Base-by-base conservation (phyloP, 129 eudicot genomes). In the Arctium lappa region DNA sequence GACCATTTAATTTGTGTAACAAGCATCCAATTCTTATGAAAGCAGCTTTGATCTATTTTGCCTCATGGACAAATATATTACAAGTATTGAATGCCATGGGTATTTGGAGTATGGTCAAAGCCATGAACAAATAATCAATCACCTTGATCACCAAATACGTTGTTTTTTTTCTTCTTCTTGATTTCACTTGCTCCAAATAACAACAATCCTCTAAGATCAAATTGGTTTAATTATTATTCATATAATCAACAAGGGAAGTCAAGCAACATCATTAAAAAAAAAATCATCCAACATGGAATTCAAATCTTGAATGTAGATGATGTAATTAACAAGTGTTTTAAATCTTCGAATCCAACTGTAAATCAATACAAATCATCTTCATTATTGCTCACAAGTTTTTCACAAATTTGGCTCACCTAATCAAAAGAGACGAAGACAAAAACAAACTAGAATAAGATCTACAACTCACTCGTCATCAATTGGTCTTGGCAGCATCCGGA, bases 401-500 rank as follows among this genome's bases (percentile, higher is more conserved):
- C 34, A 82, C 77, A 76, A 69, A 10, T 72, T 71, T 38, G 72
- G 32, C 16, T 69, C 77, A 37, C 34, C 76, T 36, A 85, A 80
- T 37, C 6, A 44, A 73, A 63, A 76, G 2, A 42, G 30, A 48
- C 69, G 75, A 76, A 30, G 16, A 22, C 69, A 33, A 73, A 62
- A 44, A 82, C 44, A 63, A 13, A 74, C 18, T 37, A 34, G 48
- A 15, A 60, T n/a, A 40, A 44, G 76, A 82, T 75, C 81, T 44
- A 46, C 46, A 75, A 76, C 69, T 79, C 83, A 75, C 63, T 46
- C 80, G 8, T 60, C n/a, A 79, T 93, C 90, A 94, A 84, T 77
- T 90, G 60, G 94, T 85, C 87, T 94, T 94, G 11, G 91, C 83
- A 18, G 83, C 83, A 89, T 94, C 98, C 0, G 98, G 97, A 91